A percentile compares a stretch with the other conserved stretches of the same genome.
Conservation (phyloP, 2,329 filamentous ascomycete genomes). For the Aspergillus hortae region DNA sequence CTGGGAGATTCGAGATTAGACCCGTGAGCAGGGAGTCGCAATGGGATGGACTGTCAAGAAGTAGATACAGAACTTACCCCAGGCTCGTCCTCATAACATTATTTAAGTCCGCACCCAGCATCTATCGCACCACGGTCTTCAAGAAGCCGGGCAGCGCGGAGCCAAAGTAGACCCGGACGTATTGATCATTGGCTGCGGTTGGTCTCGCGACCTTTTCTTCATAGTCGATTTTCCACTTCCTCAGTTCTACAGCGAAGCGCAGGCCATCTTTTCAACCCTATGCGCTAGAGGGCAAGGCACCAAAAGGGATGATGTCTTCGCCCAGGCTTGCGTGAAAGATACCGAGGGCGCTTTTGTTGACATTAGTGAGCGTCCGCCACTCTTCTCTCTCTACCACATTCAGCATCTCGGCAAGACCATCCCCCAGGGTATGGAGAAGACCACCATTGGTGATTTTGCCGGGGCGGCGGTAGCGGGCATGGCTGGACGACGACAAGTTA, state of each 20-base stretch:
- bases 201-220: constrained; percentile 12
- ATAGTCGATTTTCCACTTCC: constrained; percentile 11
- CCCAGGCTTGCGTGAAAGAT: constrained; percentile 62
- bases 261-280: neutral
- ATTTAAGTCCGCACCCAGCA: no score
- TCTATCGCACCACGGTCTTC: no score
- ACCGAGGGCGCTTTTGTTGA: constrained; percentile 62
- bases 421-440: constrained; percentile 56
- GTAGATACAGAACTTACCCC: no score
- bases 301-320: constrained; percentile 58
- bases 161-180: no score
- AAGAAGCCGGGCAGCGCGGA: no score
- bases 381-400: constrained; percentile 60
- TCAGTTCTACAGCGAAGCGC: constrained; percentile 8
- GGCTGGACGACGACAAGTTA: constrained; percentile 17
- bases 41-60: no score
- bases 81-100: no score
- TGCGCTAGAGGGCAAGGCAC: constrained; percentile 10
- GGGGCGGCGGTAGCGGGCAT: constrained; percentile 49
- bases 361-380: constrained; percentile 60
- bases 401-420: constrained; percentile 61
- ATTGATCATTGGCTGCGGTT: neutral
- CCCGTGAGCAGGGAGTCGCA: no score
- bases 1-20: no score
- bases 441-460: constrained; percentile 57